Base-by-base conservation (phyloP, 257 asterid genomes). In the Thymus quinquecostatus region DNA sequence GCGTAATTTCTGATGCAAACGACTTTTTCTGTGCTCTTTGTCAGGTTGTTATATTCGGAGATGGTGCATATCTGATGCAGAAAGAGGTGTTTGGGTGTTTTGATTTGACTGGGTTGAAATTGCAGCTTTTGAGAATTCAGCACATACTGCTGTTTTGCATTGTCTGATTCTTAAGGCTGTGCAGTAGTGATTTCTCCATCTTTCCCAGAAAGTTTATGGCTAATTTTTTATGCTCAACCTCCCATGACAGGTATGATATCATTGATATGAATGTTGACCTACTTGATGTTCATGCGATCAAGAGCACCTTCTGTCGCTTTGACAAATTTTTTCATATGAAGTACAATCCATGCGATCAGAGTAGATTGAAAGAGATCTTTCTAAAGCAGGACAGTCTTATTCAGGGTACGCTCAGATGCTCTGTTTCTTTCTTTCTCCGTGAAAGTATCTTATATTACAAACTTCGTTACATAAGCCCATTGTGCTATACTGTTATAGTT, bases 271-370 rank as follows among this genome's bases (percentile, higher is more conserved):
- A 94, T 85, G 99, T 94, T 49, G 99, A 94, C 78, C 90, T 94
- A 34, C 82, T 94, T 51, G 99, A 94, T 73, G 99, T 94, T 79
- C 99, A 94, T 83, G 99, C 97, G 73, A 97, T 91, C 89, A 94
- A 94, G 84, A 94, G 99, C 89, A 94, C 99, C 69, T 94, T 94
- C 78, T 97, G 89, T 82, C 97, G 99, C 60, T 91, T 94, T 72
- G 99, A 94, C 94, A 94, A 94, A 76, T 94, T 21, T 21, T 94
- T 94, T 77, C 91, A 94, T 83, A 85, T 94, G 79, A 94, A 94
- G 90, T 94, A 94, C 62, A 94, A 94, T 82, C 99, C 99, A 38
- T 94, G 99, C 74, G 99, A 97, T 64, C 99, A 94, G 86, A 94
- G 99, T 83, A 91, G 99, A 82, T 82, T 94, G 73, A 88, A 97